Base-by-base conservation (phyloP, 306 rosid genomes). In the Begonia masoniana region DNA sequence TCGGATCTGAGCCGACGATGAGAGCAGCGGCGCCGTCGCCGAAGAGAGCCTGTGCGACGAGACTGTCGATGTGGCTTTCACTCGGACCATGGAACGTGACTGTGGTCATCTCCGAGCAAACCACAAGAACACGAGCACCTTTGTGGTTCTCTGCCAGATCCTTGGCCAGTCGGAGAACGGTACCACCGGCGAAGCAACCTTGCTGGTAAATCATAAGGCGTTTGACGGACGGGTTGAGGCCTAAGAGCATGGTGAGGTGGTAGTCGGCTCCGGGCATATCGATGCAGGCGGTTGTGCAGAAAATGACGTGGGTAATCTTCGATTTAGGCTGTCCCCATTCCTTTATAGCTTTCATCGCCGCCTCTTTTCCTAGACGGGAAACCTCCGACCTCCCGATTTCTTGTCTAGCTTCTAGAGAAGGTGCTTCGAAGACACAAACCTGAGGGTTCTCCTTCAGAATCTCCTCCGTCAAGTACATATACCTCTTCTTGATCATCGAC, bases 201-300 rank as follows among this genome's bases (percentile, higher is more conserved):
- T 76, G 87, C 42, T 78, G 86, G 72, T 84, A 84, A 81, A 84
- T 71, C 95, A 84, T 84, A 41, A 67, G 74, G 36, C 89, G 75
- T 60, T 84, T 84, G 9, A 84, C 89, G 13, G 68, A 71, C 0
- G 83, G 81, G 12, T 79, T 79, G 41, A 84, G 86, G 12, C 86
- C 83, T 13, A 84, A 62, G 12, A 81, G 80, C 68, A 81, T 84
- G 1, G 89, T 78, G 63, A 84, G 86, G 31, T 78, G 89, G 54
- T 76, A 81, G 36, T 84, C 86, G 0, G 84, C 83, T 0, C 83
- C 89, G 2, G 84, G 94, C 89, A 84, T 84, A 66, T 84, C 94
- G 0, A 81, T 81, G 52, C 94, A 85, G 60, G 85, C 76, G 1
- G 81, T 78, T 52, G 94, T 85, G 74, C 89, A 81, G 49, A 85